Evolutionary conservation across 495 filamentous ascomycete genomes (phyloP), one percentile per base, ranked within the genome.

Genomic region (Aspergillus hancockii): DNA sequence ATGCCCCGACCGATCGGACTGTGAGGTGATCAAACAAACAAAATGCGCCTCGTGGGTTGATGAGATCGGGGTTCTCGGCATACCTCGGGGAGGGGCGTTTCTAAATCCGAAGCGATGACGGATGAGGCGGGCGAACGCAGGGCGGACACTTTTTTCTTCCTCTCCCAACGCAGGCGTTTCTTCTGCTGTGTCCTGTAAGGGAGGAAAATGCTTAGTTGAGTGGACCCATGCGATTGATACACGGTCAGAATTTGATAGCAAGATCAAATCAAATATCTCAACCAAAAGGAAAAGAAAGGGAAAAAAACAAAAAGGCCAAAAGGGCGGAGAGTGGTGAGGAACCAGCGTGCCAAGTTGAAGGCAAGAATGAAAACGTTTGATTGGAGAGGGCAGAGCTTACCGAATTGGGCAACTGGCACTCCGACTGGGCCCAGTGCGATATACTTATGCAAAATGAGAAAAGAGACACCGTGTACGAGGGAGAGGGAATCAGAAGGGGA

Each of bases 31-130:
- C 36, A 55, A 31, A 22, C 36, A 52, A 41, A 25, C 18, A 38
- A 32, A 32, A 32, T 41, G 43, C 55, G 55, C 46, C 55, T 45
- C 13, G 7, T 38, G 49, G 38, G 45, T 50, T 13, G 56, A 47
- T 22, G 56, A 41, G 16, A 49, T 14, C 45, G 52, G 38, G 30
- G 47, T 54, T 52, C 40, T 55, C 54, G 55, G 59, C 59, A 61
- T 61, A 34, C 49, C 59, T 61, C 50, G 54, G 36, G 47, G 31
- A 25, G 45, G 31, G 34, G 30, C 18, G 19, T 16, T 21, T 16
- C 19, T 43, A 53, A 43, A 50, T 47, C 57, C 57, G 57, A 46
- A 36, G 16, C n/a, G 50, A 46, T 47, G 49, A 53, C 50, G 36
- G 40, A 41, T 28, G 30, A 45, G 41, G 57, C 57, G 57, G 50